Evolutionary conservation across 1,139 yeast species (phyloP).

Genomic region (Debaryomyces fabryi): DNA sequence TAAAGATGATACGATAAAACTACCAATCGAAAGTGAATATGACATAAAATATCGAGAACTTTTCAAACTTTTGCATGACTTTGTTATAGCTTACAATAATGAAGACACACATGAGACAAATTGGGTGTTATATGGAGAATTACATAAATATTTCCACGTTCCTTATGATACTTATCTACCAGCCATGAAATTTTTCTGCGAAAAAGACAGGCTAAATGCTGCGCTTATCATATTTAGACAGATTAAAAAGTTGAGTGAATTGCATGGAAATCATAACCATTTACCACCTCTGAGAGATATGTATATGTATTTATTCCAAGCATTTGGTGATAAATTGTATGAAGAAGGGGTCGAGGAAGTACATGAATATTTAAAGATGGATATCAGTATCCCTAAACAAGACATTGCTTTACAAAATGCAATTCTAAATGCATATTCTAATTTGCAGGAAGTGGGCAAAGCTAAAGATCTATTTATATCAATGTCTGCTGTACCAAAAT

Average conservation of each 20-base stretch:
- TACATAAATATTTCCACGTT: conserved; percentile 59
- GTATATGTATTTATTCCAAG: conserved; percentile 60
- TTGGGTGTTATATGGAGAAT: conserved; percentile 65
- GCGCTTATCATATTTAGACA: conserved; percentile 67
- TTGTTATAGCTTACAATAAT: conserved; percentile 43
- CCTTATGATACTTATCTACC: conserved; percentile 66
- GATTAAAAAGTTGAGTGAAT: conserved; percentile 57
- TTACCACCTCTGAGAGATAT: conserved; percentile 70
- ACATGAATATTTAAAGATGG: conserved; percentile 69
- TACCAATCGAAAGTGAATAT: conserved; percentile 31
- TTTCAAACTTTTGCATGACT: conserved; percentile 47
- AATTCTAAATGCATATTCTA: conserved; percentile 66
- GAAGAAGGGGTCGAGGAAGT: conserved; percentile 71
- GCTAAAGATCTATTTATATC: conserved; percentile 66
- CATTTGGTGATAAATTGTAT: conserved; percentile 62
- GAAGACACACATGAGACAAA: conserved; percentile 52
- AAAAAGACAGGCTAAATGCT: conserved; percentile 60
- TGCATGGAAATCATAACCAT: conserved; percentile 46
- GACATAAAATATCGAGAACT: conserved; percentile 32
- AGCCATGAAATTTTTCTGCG: conserved; percentile 61
- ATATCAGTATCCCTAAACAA: conserved; percentile 54
- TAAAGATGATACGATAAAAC: conserved; percentile 30
- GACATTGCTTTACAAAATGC: conserved; percentile 64
- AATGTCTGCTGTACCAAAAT: conserved; percentile 53
- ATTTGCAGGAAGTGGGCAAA: conserved; percentile 60